These are phyloP conservation scores for Reutealis trisperma DNA, from an alignment of 345 rosid genomes.

Conservation along the genomic window DNA sequence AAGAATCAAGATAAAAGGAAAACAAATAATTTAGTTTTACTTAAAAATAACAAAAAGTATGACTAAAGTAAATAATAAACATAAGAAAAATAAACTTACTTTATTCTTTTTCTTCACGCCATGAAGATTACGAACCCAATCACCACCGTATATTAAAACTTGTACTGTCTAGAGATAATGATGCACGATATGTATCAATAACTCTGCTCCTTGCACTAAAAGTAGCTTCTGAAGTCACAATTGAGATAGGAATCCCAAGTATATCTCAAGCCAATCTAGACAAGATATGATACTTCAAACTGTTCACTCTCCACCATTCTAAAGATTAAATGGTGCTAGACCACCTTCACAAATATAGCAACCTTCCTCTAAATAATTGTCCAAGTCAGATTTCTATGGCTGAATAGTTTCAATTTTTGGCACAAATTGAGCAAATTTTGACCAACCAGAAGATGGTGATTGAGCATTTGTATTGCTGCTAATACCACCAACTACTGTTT, in stretches of 20 bases:
- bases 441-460: not conserved
- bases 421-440: not conserved
- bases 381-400: not conserved
- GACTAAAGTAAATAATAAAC: too few relatives aligned
- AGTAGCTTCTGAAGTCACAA: not conserved
- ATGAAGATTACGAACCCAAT: not conserved
- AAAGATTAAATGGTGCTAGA: not conserved
- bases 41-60: too few relatives aligned
- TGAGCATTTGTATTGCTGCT: too few relatives aligned
- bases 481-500: not conserved
- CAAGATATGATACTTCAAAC: not conserved
- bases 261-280: not conserved
- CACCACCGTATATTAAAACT: not conserved
- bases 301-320: not conserved
- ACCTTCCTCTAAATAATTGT: not conserved
- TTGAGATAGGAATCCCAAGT: not conserved
- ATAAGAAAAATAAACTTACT: not conserved
- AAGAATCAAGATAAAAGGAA: too few relatives aligned
- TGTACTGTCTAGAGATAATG: not conserved
- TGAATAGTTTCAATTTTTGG: not conserved
- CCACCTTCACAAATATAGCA: not conserved
- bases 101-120: slow-evolving; percentile 17
- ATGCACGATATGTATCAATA: not conserved
- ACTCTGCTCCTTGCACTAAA: not conserved
- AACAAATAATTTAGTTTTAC: too few relatives aligned